A percentile compares a stretch with the other conserved stretches of the same genome.
These are phyloP conservation scores for Vicia villosa DNA, from an alignment of 306 rosid species.

Conservation along the genomic window DNA sequence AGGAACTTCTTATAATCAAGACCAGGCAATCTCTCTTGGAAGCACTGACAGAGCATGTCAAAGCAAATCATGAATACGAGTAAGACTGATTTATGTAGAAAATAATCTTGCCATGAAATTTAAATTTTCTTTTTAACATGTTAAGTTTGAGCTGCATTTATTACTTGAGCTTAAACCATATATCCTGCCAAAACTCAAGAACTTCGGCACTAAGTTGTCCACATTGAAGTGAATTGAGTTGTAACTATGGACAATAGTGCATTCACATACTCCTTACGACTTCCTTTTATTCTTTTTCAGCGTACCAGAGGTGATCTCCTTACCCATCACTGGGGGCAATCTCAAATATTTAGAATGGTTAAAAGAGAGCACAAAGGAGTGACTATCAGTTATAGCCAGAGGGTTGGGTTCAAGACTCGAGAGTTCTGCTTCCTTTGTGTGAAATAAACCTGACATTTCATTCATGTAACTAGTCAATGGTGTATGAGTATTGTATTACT, in stretches of 20 bases:
- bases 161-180: constrained; percentile 16
- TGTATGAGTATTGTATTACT: not conserved
- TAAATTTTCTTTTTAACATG: constrained; percentile 2
- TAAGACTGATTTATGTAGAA: constrained; percentile 44
- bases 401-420: constrained; percentile 5
- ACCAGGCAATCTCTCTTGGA: constrained; percentile 91
- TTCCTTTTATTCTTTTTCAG: constrained; percentile 49
- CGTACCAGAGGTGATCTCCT: constrained; percentile 91
- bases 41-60: constrained; percentile 78
- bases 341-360: constrained; percentile 80
- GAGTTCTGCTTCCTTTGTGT: constrained; percentile 26
- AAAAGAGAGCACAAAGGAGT: constrained; percentile 86
- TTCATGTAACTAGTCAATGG: constrained; percentile 29
- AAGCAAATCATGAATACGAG: constrained; percentile 84
- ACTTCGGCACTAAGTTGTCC: constrained; percentile 6
- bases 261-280: constrained; percentile 19
- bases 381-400: constrained; percentile 41
- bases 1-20: constrained; percentile 88
- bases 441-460: constrained; percentile 33
- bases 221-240: constrained; percentile 17
- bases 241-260: not conserved
- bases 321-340: constrained; percentile 86
- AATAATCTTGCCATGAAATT: constrained; percentile 8
- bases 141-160: constrained; percentile 12
- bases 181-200: constrained; percentile 4